Base-by-base conservation (phyloP, 768 basidiomycete species). In the Floccularia luteovirens region DNA sequence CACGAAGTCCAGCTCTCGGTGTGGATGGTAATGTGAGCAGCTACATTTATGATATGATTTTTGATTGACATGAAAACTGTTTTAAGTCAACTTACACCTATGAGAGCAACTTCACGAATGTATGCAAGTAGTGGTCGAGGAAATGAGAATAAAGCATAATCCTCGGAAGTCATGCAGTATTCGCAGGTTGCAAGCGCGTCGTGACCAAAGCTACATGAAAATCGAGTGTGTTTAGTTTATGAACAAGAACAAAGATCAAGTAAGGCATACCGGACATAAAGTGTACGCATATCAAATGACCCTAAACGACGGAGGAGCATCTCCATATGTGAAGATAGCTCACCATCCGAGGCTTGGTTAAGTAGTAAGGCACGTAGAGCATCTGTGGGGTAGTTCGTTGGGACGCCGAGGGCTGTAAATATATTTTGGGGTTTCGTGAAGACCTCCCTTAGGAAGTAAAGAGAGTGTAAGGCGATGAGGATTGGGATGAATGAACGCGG, bases 351-450 rank as follows among this genome's bases (percentile, higher is more conserved):
- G 6, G 71, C 72, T 1, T 38, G 45, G 38, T 57, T 59, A 3
- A 69, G 47, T 25, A 86, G 53, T 7, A 68, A 44, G 4, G 61
- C 58, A 12, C 69, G 70, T 28, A 88, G 69, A 6, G 52, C 49
- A 24, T 82, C 77, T 21, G 72, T 61, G 0, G 79, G 65, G 2
- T 67, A 67, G 42, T 69, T 77, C 36, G 82, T 45, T 1, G 81
- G 74, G 32, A 83, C 54, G 1, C 61, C 49, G n/a, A 85, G 61
- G 2, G 64, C 57, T 27, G 60, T 62, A 55, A 83, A 88, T 23
- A 88, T 52, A 50, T 86, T 86, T 33, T 69, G 67, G 6, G 83
- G 79, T n/a, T n/a, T n/a, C n/a, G n/a, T n/a, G n/a, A n/a, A n/a
- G n/a, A n/a, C n/a, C n/a, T n/a, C n/a, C 50, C 76, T 65, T 13